Percentiles rank a stretch among this genome's conserved stretches.
These are phyloP conservation scores for Sphaerostilbella broomeana DNA, from an alignment of 2,329 filamentous ascomycete genomes.

Conservation along the genomic window DNA sequence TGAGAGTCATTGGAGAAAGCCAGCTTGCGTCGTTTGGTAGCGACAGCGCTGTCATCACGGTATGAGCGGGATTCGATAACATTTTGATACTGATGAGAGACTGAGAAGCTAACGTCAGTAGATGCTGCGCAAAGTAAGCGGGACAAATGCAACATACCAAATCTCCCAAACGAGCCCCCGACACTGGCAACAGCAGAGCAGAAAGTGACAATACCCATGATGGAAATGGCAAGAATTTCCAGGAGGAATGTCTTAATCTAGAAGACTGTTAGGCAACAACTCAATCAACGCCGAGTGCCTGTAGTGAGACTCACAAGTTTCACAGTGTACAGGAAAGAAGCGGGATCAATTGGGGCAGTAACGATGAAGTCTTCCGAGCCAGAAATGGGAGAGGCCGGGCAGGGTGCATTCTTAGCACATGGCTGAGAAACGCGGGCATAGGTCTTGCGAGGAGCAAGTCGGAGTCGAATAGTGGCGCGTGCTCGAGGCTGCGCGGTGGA, in stretches of 20 bases:
- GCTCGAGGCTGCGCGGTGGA: too few species aligned
- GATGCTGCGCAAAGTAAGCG: not conserved
- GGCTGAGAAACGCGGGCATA: too few species aligned
- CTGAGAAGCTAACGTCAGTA: constrained; percentile 11
- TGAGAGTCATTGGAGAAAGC: constrained; percentile 13
- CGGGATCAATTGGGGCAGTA: not conserved
- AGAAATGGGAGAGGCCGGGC: not conserved
- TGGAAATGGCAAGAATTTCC: not conserved
- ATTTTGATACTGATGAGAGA: constrained; percentile 19
- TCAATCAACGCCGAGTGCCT: not conserved
- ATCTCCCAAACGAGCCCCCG: constrained; percentile 18
- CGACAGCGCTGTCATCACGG: constrained; percentile 13
- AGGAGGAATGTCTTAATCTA: not conserved
- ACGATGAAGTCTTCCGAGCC: not conserved
- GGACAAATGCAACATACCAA: not conserved
- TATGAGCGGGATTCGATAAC: not conserved
- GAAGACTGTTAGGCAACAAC: not conserved
- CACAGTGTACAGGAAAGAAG: not conserved
- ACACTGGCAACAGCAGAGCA: constrained; percentile 20
- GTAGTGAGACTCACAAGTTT: not conserved
- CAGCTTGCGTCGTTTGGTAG: constrained; percentile 24
- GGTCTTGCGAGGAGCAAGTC: too few species aligned
- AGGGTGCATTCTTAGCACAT: not conserved
- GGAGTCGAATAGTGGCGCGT: too few species aligned
- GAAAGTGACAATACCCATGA: constrained; percentile 3